These are phyloP conservation scores for Linum lewisii DNA, from an alignment of 345 rosid species.

Conservation along the genomic window DNA sequence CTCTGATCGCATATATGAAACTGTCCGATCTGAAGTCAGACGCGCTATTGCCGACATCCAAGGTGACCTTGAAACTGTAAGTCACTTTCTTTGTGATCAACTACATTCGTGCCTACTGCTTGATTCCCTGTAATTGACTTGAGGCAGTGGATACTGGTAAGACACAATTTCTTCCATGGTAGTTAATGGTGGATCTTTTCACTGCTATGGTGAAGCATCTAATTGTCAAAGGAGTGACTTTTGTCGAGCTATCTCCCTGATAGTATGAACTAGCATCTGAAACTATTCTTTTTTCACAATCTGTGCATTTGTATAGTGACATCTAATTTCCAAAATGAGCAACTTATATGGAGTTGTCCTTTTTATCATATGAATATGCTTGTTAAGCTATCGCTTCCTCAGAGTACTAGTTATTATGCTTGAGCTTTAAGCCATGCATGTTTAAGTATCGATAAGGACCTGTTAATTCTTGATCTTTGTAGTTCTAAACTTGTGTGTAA, in stretches of 20 bases:
- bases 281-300: background rate
- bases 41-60: conserved; percentile 55
- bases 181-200: background rate
- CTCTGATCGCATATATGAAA: conserved; percentile 38
- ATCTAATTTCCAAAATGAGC: background rate
- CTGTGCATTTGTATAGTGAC: background rate
- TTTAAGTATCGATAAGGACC: background rate
- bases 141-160: too few species aligned
- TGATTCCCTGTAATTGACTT: too few species aligned
- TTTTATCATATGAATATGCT: background rate
- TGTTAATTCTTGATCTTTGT: background rate
- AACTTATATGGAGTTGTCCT: background rate
- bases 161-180: too few species aligned
- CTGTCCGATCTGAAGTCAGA: conserved; percentile 58
- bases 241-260: background rate
- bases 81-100: conserved; percentile 3
- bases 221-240: too few species aligned
- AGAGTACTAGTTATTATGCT: background rate
- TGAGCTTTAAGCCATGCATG: background rate
- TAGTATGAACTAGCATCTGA: background rate
- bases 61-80: conserved; percentile 39
- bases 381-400: background rate
- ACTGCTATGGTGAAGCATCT: too few species aligned
- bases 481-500: background rate
- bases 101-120: too few species aligned